Conservation (phyloP, 2,329 filamentous ascomycete species). For the Alternaria atra region DNA sequence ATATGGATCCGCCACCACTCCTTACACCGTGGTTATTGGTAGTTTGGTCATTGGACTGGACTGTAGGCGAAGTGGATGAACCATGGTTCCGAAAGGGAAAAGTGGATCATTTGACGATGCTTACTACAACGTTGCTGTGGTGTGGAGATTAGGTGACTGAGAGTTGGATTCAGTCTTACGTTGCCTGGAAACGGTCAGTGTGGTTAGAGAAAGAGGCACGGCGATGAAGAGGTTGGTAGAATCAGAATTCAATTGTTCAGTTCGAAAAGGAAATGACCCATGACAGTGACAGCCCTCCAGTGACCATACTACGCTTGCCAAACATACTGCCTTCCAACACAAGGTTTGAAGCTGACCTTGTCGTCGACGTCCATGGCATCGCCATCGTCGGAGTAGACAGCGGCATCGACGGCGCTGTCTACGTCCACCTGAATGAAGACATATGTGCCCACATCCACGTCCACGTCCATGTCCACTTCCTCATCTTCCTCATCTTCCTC, state of each 20-base stretch:
- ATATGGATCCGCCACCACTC: neutral
- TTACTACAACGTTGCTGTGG: neutral
- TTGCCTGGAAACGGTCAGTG: neutral
- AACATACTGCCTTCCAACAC: neutral
- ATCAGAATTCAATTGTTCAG: neutral
- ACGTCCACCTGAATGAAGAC: neutral
- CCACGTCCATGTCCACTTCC: neutral
- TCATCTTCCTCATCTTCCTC: neutral
- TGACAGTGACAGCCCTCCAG: neutral
- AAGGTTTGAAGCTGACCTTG: neutral
- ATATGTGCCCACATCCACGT: neutral
- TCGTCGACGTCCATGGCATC: neutral
- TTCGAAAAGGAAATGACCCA: neutral
- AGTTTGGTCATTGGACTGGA: neutral
- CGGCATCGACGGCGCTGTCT: neutral
- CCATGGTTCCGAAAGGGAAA: neutral
- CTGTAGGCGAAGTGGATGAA: neutral
- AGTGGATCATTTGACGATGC: neutral
- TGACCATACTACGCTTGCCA: neutral
- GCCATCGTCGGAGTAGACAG: neutral
- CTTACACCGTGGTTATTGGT: neutral
- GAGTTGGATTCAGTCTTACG: neutral
- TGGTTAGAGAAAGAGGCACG: neutral
- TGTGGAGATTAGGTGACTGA: neutral
- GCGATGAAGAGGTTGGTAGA: neutral